Conservation (phyloP, 169 alveolate species). For the Perkinsus marinus region DNA sequence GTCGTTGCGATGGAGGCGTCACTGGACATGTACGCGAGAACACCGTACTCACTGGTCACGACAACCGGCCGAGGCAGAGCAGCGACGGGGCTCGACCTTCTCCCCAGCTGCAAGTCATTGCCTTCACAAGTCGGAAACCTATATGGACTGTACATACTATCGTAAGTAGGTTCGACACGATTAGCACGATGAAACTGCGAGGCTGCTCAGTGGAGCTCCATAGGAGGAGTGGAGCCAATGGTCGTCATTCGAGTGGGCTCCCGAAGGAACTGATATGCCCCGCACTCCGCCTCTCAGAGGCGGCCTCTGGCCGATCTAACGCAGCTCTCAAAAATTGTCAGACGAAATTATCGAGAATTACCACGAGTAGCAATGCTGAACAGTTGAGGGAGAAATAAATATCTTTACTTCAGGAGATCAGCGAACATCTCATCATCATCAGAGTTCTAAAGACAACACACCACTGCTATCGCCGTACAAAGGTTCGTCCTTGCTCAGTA, state of each 20-base stretch:
- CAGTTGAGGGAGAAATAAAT: neutral
- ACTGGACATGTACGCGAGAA: neutral
- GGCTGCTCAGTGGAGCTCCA: neutral
- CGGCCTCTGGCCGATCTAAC: too few species aligned
- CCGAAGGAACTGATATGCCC: too few species aligned
- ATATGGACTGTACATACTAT: neutral
- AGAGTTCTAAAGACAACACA: neutral
- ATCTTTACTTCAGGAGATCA: neutral
- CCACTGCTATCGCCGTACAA: neutral
- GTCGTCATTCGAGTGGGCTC: too few species aligned
- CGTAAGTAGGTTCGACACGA: too few species aligned
- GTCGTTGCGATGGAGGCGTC: neutral
- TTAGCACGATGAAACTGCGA: neutral
- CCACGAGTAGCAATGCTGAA: neutral
- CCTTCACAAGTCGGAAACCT: neutral
- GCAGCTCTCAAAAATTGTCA: too few species aligned
- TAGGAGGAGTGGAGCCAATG: neutral
- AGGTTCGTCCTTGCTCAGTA: too few species aligned
- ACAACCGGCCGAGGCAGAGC: too few species aligned
- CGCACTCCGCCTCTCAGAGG: too few species aligned
- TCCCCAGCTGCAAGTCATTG: neutral
- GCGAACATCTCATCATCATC: neutral
- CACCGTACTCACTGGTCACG: neutral
- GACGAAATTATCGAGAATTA: neutral
- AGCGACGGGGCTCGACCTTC: too few species aligned